Base-by-base conservation (phyloP, 345 rosid genomes). In the Rhodomyrtus tomentosa region DNA sequence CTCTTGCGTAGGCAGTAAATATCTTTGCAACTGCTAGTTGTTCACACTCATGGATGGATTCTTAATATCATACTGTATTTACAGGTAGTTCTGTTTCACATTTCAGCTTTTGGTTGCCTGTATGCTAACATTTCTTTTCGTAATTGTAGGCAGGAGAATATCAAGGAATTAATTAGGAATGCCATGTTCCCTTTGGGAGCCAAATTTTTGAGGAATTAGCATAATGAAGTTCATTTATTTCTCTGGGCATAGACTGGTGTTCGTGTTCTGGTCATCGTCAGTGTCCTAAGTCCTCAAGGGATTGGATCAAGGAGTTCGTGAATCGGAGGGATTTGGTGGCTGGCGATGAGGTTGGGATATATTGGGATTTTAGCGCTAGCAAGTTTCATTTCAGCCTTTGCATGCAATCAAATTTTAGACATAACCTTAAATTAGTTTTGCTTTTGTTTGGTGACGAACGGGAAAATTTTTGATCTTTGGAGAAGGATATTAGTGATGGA, bases 111-210 rank as follows among this genome's bases (percentile, higher is more conserved):
- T 81, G 45, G 27, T 11, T 25, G 82, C 29, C 36, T 85, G n/a
- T 38, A 10, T 24, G 81, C 15, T 11, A 42, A 50, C 20, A 4
- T 6, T 50, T 25, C 20, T 72, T 10, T 84, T 27, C 20, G 0
- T 52, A 4, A 85, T 40, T 87, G n/a, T 82, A 89, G 93, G 87
- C 91, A 87, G 88, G 91, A 91, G 55, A 86, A 89, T 74, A 87
- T 88, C 52, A 83, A 84, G 50, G 85, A 85, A 38, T 62, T 53
- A 45, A 29, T 84, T 85, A 76, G 76, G 81, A 84, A 21, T 27
- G 59, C 83, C 40, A 76, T 82, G 81, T 50, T 83, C 15, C 40
- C 86, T 84, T 25, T 83, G 48, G 36, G 58, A 72, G 49, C 85
- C 81, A 68, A 86, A 73, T 62, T 45, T n/a, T 59, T 32, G 83